Evolutionary conservation across 2,329 filamentous ascomycete genomes (phyloP).

Genomic region (Ophiostoma angusticollis): DNA sequence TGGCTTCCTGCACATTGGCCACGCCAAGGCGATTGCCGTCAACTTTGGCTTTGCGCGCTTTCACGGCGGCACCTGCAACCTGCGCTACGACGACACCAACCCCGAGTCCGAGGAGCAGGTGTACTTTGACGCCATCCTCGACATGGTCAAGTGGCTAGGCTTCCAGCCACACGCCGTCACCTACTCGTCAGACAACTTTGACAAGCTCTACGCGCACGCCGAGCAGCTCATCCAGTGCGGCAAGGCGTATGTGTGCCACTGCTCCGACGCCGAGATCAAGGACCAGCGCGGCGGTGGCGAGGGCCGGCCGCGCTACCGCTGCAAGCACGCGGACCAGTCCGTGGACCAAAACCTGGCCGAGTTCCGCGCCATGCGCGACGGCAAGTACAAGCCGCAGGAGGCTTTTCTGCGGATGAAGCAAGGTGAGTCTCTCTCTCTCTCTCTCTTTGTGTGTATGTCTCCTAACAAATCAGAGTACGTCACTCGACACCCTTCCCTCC

Average conservation of each 20-base stretch:
- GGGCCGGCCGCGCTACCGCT: conserved; percentile 60
- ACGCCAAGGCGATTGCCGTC: conserved; percentile 88
- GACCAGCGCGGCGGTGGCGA: conserved; percentile 68
- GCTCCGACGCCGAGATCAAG: conserved; percentile 71
- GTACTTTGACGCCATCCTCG: conserved; percentile 80
- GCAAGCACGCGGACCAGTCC: conserved; percentile 62
- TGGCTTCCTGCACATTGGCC: conserved; percentile 84
- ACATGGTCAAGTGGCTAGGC: conserved; percentile 74
- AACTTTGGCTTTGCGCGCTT: conserved; percentile 90
- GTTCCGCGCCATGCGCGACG: conserved; percentile 83
- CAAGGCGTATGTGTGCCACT: conserved; percentile 77
- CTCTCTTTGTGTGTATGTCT: background rate
- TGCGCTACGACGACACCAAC: conserved; percentile 67
- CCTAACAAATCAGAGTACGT: background rate
- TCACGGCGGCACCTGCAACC: conserved; percentile 49
- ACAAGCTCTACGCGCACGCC: conserved; percentile 74
- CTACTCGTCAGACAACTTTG: conserved; percentile 83
- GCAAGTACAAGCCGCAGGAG: conserved; percentile 75
- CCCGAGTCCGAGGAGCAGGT: conserved; percentile 84
- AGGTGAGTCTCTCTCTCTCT: conserved; percentile 18
- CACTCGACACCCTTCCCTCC: too few relatives aligned
- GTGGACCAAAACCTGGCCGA: conserved; percentile 62
- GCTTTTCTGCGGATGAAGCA: conserved; percentile 92
- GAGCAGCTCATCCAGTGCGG: conserved; percentile 67
- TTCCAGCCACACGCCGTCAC: conserved; percentile 72